phyloP scores from a whole-genome alignment of 345 rosid species.

The Syzygium aqueum region DNA sequence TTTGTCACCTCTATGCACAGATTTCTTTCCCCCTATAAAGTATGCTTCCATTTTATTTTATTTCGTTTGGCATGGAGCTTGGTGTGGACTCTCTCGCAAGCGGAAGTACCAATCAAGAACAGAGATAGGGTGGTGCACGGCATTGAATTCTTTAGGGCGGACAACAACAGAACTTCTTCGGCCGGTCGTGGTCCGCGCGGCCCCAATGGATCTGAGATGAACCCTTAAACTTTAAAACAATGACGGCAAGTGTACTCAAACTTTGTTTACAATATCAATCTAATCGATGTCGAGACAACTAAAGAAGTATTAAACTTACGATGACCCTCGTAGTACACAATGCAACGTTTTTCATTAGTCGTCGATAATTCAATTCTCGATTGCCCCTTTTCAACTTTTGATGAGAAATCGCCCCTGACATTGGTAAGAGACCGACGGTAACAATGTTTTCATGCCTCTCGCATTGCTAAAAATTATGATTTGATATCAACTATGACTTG shows the following conservation, averaged over 20 bases:
- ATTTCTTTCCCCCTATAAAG: background rate
- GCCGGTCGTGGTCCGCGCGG: background rate
- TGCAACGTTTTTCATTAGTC: too few relatives aligned
- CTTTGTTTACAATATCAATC: background rate
- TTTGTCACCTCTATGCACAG: background rate
- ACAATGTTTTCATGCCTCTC: background rate
- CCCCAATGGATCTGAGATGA: background rate
- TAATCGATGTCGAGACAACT: background rate
- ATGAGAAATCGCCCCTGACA: too few relatives aligned
- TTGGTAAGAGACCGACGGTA: background rate
- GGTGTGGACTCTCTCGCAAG: background rate
- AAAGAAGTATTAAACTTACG: background rate
- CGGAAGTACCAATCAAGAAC: background rate
- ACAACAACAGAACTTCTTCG: background rate
- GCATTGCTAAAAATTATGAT: background rate
- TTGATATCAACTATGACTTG: background rate
- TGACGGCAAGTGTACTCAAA: background rate
- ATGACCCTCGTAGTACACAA: background rate
- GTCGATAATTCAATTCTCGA: too few relatives aligned
- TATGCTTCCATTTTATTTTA: background rate
- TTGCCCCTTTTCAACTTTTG: too few relatives aligned
- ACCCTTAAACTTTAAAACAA: background rate
- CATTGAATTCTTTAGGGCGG: background rate
- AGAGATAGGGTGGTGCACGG: background rate
- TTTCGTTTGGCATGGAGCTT: background rate